phyloP scores from a whole-genome alignment of 1,284 basidiomycete genomes.

The Rhodotorula sp. region DNA sequence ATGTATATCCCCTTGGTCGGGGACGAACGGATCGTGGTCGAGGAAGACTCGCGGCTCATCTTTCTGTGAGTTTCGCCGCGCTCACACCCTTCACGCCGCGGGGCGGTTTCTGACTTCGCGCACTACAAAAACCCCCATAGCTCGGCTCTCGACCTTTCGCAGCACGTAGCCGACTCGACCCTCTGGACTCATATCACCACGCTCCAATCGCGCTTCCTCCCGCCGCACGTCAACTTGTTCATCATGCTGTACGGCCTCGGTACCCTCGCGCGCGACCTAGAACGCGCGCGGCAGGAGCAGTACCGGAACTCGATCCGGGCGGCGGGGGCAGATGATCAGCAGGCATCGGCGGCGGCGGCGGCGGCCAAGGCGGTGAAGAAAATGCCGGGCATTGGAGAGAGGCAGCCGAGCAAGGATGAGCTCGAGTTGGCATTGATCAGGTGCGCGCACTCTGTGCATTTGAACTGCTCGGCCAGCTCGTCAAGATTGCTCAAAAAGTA shows the following conservation, averaged over 20 bases:
- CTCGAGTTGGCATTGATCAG: conserved; percentile 30
- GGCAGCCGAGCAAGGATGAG: conserved; percentile 24
- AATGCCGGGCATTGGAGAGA: conserved; percentile 27
- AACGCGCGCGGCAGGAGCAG: conserved; percentile 19
- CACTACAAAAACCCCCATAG: background rate
- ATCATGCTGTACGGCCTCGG: conserved; percentile 29
- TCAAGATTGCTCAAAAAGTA: too few relatives aligned
- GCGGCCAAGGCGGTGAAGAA: conserved; percentile 8
- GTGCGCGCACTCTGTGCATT: conserved; percentile 7
- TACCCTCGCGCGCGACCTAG: conserved; percentile 22
- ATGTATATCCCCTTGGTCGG: conserved; percentile 20
- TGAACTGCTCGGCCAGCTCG: background rate
- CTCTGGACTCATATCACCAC: conserved; percentile 16
- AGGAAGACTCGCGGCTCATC: conserved; percentile 34
- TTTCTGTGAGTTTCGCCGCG: conserved; percentile 21
- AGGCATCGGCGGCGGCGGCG: background rate
- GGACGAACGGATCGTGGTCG: conserved; percentile 23
- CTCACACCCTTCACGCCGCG: background rate
- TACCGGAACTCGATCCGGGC: conserved; percentile 13
- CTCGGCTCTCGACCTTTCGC: conserved; percentile 29
- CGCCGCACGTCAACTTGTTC: conserved; percentile 33
- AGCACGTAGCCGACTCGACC: conserved; percentile 15
- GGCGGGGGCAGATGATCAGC: background rate
- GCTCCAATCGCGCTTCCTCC: conserved; percentile 18
- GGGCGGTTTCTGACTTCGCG: background rate